Conservation (phyloP, 495 filamentous ascomycete genomes). For the Neurospora sp. region DNA sequence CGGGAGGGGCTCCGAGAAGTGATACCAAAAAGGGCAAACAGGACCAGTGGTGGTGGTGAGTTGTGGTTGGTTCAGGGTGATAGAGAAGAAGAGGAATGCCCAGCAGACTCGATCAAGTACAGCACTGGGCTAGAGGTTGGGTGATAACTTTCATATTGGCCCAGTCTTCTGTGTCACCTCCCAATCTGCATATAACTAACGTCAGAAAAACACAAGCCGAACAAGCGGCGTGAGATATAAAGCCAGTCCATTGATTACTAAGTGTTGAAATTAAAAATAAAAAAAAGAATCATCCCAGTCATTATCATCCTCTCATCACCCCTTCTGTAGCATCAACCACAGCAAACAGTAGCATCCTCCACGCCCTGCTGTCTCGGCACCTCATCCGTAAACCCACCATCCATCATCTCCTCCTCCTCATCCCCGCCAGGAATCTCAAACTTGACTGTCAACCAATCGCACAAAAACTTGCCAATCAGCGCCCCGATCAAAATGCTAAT, state of each 20-base stretch:
- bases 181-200: too few relatives aligned
- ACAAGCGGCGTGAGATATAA: background rate
- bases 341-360: slow-evolving; percentile 20
- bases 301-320: background rate
- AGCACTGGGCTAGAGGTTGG: background rate
- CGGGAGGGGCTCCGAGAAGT: background rate
- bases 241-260: slow-evolving; percentile 1
- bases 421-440: background rate
- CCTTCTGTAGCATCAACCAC: slow-evolving; percentile 8
- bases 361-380: slow-evolving; percentile 1
- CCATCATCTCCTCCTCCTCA: background rate
- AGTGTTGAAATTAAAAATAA: background rate
- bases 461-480: slow-evolving; percentile 34
- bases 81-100: background rate
- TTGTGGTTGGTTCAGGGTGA: background rate
- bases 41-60: background rate
- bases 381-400: background rate
- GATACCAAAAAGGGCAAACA: background rate
- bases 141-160: background rate
- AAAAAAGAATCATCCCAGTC: background rate
- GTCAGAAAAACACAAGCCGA: too few relatives aligned
- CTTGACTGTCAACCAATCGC: slow-evolving; percentile 28
- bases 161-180: too few relatives aligned
- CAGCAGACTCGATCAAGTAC: background rate
- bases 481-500: slow-evolving; percentile 47